A percentile compares a stretch with the other conserved stretches of the same genome.
Conservation (phyloP, 345 rosid species). For the Cochlearia excelsa region DNA sequence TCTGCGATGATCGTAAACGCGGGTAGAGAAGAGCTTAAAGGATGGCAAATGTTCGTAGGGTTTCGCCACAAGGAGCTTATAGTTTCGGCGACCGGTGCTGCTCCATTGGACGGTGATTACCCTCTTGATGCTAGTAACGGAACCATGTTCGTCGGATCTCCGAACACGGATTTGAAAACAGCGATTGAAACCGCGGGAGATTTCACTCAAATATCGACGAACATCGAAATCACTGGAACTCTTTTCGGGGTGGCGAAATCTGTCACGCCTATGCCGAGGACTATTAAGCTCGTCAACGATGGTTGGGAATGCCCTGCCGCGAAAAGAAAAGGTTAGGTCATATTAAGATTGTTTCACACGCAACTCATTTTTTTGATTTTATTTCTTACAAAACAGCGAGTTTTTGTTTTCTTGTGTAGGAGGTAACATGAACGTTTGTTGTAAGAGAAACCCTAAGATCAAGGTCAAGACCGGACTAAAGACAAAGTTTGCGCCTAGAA, state of each 20-base stretch:
- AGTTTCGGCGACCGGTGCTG: slow-evolving; percentile 54
- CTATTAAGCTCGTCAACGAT: slow-evolving; percentile 54
- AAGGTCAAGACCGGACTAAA: slow-evolving; percentile 40
- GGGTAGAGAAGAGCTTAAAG: slow-evolving; percentile 61
- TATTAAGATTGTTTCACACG: slow-evolving; percentile 11
- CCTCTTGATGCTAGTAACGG: slow-evolving; percentile 74
- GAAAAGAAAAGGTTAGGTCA: slow-evolving; percentile 42
- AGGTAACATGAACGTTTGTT: slow-evolving; percentile 62
- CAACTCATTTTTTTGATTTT: background rate
- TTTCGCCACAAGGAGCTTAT: slow-evolving; percentile 71
- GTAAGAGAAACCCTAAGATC: slow-evolving; percentile 63
- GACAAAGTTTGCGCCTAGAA: slow-evolving; percentile 51
- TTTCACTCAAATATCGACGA: slow-evolving; percentile 52
- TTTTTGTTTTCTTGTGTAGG: slow-evolving; percentile 40
- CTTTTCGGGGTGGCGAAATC: slow-evolving; percentile 61
- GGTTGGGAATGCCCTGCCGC: slow-evolving; percentile 68
- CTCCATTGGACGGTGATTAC: slow-evolving; percentile 52
- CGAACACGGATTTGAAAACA: slow-evolving; percentile 60
- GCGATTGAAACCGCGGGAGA: slow-evolving; percentile 85
- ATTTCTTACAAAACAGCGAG: background rate
- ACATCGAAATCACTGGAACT: slow-evolving; percentile 62
- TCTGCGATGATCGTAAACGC: slow-evolving; percentile 55
- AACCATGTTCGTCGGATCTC: slow-evolving; percentile 56
- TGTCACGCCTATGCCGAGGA: slow-evolving; percentile 66
- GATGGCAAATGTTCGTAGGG: slow-evolving; percentile 71